Evolutionary conservation across 352 stramenopile species (phyloP), one percentile per base, ranked within the genome.

Genomic region (Globisporangium okanoganense): DNA sequence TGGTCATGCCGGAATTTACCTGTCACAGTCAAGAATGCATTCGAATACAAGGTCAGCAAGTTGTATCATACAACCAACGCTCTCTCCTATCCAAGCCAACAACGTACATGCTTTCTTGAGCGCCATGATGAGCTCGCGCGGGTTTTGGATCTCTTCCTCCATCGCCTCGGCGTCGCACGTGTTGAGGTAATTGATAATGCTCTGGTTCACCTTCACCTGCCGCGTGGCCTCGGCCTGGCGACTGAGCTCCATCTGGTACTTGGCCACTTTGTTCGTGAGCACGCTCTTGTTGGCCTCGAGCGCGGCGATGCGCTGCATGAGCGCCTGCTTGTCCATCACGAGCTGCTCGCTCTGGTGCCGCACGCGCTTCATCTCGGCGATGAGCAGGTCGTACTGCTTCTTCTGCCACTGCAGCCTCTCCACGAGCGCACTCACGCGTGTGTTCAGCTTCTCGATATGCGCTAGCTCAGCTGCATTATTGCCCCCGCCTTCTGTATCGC

Each of bases 321-420:
- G 71, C 20, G 67, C 64, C 61, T 91, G 78, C 44, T 91, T 90
- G 48, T 93, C 83, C 1, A 61, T 44, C 25, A 85, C 40, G 18
- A 93, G 67, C 61, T 79, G 71, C 67, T 93, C 79, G 51, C 75
- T 90, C 59, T 90, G 79, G 40, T 67, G 67, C 22, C 79, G 81
- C 47, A 85, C 54, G 47, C 78, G 72, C 61, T 83, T 79, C 29
- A 87, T 69, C 61, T 93, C 80, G 53, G 63, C 66, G 14, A 80
- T 55, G 27, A 89, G 62, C 61, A 75, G 49, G 29, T 93, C 78
- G 65, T 86, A 70, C 59, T 91, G 83, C 58, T 82, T 83, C 62
- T 91, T 91, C 65, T 93, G 81, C 78, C 79, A 89, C 58, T 90
- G 79, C 48, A 93, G 62, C 12, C 78, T 78, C 52, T 92, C 79